phyloP scores from a whole-genome alignment of 2,329 filamentous ascomycete genomes.

The Chaetomiaceae sp. region DNA sequence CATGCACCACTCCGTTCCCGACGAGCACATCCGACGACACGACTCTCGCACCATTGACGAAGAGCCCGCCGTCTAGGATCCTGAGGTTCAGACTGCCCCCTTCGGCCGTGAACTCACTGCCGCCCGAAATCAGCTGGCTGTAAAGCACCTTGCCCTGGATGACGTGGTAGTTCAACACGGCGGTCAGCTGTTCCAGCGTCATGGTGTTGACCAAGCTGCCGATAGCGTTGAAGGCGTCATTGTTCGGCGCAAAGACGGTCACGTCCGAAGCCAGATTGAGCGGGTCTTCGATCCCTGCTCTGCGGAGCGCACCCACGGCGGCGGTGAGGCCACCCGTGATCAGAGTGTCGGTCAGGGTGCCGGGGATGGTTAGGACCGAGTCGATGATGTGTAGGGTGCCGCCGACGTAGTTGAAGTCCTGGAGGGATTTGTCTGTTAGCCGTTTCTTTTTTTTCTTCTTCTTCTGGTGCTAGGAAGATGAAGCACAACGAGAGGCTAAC shows the following conservation, averaged over 20 bases:
- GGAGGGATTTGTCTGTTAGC: not conserved
- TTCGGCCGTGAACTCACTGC: slow-evolving; percentile 36
- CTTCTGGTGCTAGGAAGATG: not conserved
- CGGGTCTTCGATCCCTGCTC: slow-evolving; percentile 38
- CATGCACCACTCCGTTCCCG: slow-evolving; percentile 54
- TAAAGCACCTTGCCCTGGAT: slow-evolving; percentile 53
- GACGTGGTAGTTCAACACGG: slow-evolving; percentile 61
- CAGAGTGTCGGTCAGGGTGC: slow-evolving; percentile 39
- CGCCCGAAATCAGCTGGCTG: slow-evolving; percentile 36
- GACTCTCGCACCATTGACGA: slow-evolving; percentile 48
- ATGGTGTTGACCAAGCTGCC: slow-evolving; percentile 48
- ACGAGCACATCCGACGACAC: slow-evolving; percentile 46
- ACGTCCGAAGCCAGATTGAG: slow-evolving; percentile 44
- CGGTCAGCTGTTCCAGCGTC: slow-evolving; percentile 42
- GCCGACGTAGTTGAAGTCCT: slow-evolving; percentile 51
- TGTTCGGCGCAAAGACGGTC: slow-evolving; percentile 62
- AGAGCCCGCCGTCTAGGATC: slow-evolving; percentile 39
- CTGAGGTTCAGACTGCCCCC: slow-evolving; percentile 46
- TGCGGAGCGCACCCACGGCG: slow-evolving; percentile 42
- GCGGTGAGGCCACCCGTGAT: slow-evolving; percentile 42
- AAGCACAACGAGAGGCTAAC: slow-evolving; percentile 33
- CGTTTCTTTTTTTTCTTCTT: not conserved
- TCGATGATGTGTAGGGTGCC: slow-evolving; percentile 53
- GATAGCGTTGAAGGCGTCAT: slow-evolving; percentile 55
- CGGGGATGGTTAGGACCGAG: slow-evolving; percentile 43